A percentile compares a stretch with the other conserved stretches of the same genome.
Evolutionary conservation across 2,329 filamentous ascomycete genomes (phyloP).

Genomic region (Dothistroma septosporum): DNA sequence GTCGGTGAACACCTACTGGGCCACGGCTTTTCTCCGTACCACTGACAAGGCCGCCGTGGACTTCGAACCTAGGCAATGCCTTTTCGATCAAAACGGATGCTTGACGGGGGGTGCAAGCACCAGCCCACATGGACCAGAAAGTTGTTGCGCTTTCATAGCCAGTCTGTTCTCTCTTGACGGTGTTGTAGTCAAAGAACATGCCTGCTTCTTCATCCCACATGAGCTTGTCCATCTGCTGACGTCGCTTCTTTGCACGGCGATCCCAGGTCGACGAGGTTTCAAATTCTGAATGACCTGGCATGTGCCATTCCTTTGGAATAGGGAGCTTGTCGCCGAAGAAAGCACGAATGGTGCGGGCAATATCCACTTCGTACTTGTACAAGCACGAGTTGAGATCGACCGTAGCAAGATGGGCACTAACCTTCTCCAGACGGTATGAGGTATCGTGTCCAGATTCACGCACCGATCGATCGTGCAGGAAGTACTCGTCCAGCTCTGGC

Average conservation of each 20-base stretch:
- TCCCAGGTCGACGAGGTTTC: slow-evolving; percentile 89
- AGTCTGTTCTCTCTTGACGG: slow-evolving; percentile 71
- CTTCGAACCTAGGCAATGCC: slow-evolving; percentile 83
- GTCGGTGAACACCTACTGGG: slow-evolving; percentile 69
- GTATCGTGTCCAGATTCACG: slow-evolving; percentile 97
- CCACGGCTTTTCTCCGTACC: slow-evolving; percentile 89
- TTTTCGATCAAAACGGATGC: slow-evolving; percentile 76
- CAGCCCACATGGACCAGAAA: slow-evolving; percentile 97
- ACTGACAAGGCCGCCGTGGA: slow-evolving; percentile 78
- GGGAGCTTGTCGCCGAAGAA: slow-evolving; percentile 77
- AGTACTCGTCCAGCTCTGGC: slow-evolving; percentile 90
- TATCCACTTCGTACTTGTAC: slow-evolving; percentile 96
- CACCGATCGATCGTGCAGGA: slow-evolving; percentile 90
- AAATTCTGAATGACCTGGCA: slow-evolving; percentile 58
- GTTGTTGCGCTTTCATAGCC: slow-evolving; percentile 89
- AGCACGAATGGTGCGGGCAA: slow-evolving; percentile 77
- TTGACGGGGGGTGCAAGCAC: slow-evolving; percentile 77
- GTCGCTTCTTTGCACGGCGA: slow-evolving; percentile 76
- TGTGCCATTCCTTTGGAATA: slow-evolving; percentile 80
- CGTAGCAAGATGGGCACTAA: slow-evolving; percentile 84
- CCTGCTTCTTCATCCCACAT: slow-evolving; percentile 88
- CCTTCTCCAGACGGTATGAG: slow-evolving; percentile 82
- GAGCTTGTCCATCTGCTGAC: slow-evolving; percentile 83
- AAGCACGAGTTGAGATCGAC: slow-evolving; percentile 91
- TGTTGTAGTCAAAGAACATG: slow-evolving; percentile 98